These are phyloP conservation scores for Pseudogymnoascus sp. DNA, from an alignment of 2,329 filamentous ascomycete species.

Conservation along the genomic window DNA sequence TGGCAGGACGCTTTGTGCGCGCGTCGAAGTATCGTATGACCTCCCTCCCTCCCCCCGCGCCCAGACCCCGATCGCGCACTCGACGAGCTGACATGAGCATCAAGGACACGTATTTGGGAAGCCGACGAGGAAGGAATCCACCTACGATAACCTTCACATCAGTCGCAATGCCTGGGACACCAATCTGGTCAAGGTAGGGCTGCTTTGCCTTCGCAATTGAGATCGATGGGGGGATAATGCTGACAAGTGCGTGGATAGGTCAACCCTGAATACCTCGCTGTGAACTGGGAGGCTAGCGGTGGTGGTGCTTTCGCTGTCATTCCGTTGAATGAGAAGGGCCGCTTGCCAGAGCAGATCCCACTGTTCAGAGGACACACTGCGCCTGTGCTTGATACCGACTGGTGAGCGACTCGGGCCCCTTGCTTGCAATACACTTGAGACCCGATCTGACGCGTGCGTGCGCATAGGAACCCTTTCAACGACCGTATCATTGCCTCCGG, in stretches of 20 bases:
- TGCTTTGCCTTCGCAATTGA: not conserved
- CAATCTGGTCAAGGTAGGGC: constrained; percentile 82
- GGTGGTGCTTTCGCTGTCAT: constrained; percentile 97
- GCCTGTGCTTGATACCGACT: constrained; percentile 93
- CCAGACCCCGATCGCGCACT: constrained; percentile 16
- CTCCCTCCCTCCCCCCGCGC: constrained; percentile 13
- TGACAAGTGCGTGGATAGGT: constrained; percentile 46
- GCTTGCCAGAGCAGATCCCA: constrained; percentile 85
- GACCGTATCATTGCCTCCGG: constrained; percentile 86
- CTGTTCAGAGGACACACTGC: constrained; percentile 95
- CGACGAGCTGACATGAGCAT: not conserved
- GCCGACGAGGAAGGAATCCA: constrained; percentile 90
- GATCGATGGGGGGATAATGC: constrained; percentile 12
- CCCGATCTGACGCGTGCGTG: constrained; percentile 16
- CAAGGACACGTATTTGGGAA: constrained; percentile 97
- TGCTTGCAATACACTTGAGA: not conserved
- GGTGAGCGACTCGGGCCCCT: constrained; percentile 46
- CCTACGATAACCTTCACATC: constrained; percentile 96
- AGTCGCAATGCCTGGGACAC: constrained; percentile 99
- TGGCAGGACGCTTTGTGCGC: constrained; percentile 66
- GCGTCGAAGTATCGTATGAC: constrained; percentile 64
- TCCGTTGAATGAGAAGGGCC: constrained; percentile 79
- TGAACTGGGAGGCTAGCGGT: constrained; percentile 97
- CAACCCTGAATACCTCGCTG: constrained; percentile 90
- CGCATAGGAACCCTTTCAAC: constrained; percentile 85